Evolutionary conservation across 2,329 filamentous ascomycete genomes (phyloP).

Genomic region (Phaeosphaeria sp.): DNA sequence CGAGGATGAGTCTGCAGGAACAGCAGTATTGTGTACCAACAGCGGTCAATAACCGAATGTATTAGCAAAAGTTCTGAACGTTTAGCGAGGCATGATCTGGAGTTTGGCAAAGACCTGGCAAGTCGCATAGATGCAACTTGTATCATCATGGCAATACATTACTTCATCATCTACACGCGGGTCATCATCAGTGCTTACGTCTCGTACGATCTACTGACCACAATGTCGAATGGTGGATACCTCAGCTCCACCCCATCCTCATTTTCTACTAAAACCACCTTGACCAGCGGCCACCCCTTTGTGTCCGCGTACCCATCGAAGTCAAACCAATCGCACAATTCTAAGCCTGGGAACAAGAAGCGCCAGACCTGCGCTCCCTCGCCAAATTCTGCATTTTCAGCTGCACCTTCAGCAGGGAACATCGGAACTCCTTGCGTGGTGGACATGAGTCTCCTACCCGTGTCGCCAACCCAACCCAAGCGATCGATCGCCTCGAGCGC

Average conservation of each 20-base stretch:
- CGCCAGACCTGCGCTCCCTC: constrained; percentile 35
- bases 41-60: not conserved
- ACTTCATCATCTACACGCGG: not conserved
- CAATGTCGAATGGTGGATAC: constrained; percentile 40
- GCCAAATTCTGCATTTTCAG: constrained; percentile 32
- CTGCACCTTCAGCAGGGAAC: constrained; percentile 33
- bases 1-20: not conserved
- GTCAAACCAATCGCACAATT: constrained; percentile 41
- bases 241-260: constrained; percentile 28
- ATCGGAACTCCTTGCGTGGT: constrained; percentile 29
- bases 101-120: not conserved
- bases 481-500: constrained; percentile 38
- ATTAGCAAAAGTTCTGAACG: not conserved
- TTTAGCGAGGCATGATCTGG: constrained; percentile 1
- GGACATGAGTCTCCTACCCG: constrained; percentile 26
- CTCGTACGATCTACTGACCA: constrained; percentile 14
- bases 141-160: not conserved
- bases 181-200: not conserved
- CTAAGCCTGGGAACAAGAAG: constrained; percentile 32
- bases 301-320: constrained; percentile 44
- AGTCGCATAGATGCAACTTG: not conserved
- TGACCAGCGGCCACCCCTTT: constrained; percentile 40
- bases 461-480: constrained; percentile 29
- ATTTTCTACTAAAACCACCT: constrained; percentile 33
- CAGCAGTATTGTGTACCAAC: not conserved